Percentiles rank a stretch among this genome's conserved stretches.
Conservation (phyloP, 2,329 filamentous ascomycete species). For the Aspergillus hiratsukae region DNA sequence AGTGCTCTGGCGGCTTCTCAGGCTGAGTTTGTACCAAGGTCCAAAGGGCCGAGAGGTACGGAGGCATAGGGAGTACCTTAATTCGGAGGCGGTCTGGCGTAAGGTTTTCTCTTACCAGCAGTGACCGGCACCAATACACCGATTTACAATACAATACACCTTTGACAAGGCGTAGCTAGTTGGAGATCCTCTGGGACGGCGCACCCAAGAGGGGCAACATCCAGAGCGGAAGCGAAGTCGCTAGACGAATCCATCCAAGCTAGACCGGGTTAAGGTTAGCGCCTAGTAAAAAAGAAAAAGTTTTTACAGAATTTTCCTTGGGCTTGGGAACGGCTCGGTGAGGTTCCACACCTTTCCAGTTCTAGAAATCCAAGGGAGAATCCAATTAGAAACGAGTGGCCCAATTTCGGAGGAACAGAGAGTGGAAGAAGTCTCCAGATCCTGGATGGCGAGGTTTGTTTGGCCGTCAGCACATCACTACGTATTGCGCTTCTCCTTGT, state of each 20-base stretch:
- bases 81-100: conserved; percentile 12
- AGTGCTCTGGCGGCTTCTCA: conserved; percentile 6
- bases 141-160: conserved; percentile 17
- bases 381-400: no score
- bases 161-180: conserved; percentile 13
- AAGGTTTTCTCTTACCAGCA: conserved; percentile 8
- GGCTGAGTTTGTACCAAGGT: not conserved
- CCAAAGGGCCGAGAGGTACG: not conserved
- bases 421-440: no score
- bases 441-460: not conserved
- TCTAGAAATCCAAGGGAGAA: not conserved
- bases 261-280: conserved; percentile 4
- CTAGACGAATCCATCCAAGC: conserved; percentile 9
- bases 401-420: no score
- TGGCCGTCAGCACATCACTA: not conserved
- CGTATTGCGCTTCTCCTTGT: not conserved
- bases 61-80: not conserved
- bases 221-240: conserved; percentile 3
- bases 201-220: conserved; percentile 10
- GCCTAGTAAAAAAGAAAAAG: conserved; percentile 2
- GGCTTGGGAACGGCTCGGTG: conserved; percentile 1
- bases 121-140: conserved; percentile 14
- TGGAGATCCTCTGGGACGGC: conserved; percentile 21
- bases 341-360: conserved; percentile 4
- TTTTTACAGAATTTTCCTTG: conserved; percentile 6